A percentile compares a stretch with the other conserved stretches of the same genome.
phyloP scores from a whole-genome alignment of 257 asterid genomes.

The Solanum virginianum region DNA sequence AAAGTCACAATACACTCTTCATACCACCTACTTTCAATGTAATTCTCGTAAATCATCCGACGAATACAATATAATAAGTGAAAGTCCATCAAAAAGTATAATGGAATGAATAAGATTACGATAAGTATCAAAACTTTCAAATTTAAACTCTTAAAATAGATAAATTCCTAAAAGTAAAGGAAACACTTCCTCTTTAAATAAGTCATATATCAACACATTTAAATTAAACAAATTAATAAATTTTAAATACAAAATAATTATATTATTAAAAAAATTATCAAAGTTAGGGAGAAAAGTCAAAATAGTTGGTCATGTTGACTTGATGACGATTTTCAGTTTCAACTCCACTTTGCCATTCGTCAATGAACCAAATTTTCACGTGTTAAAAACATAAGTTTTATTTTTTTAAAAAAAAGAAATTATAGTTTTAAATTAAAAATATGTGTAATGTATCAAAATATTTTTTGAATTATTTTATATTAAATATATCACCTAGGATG shows the following conservation, averaged over 20 bases:
- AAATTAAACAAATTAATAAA: background rate
- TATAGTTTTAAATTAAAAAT: background rate
- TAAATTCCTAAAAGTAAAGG: background rate
- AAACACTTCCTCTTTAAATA: background rate
- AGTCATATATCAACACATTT: background rate
- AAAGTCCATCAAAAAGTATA: too few relatives aligned
- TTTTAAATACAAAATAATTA: background rate
- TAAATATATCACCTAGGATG: background rate
- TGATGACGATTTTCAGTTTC: background rate
- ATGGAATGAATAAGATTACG: background rate
- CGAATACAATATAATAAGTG: background rate
- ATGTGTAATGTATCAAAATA: background rate
- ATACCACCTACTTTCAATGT: background rate
- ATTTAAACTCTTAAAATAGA: background rate
- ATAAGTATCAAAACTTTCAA: background rate
- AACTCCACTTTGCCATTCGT: constrained; percentile 1
- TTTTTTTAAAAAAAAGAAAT: background rate
- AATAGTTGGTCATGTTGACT: background rate
- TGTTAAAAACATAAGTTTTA: too few relatives aligned
- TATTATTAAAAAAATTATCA: background rate
- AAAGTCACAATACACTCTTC: background rate
- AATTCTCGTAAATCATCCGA: background rate
- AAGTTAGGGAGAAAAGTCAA: background rate
- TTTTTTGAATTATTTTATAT: background rate
- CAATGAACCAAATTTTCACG: background rate